These are phyloP conservation scores for Yamadazyma dendronema DNA, from an alignment of 1,139 yeast species.

Conservation along the genomic window DNA sequence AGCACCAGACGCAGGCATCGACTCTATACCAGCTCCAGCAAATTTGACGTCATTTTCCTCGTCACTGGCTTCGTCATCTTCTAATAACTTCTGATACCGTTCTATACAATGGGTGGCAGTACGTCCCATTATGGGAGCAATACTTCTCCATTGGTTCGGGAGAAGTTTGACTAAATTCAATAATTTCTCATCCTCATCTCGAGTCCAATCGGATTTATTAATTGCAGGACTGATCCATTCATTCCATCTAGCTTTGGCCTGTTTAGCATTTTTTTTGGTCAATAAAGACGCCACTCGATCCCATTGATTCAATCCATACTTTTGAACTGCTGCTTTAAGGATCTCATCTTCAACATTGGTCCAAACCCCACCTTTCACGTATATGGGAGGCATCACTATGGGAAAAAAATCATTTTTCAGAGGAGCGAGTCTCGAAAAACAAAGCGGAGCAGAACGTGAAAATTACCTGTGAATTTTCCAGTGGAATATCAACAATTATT, in stretches of 20 bases:
- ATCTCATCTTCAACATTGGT: slow-evolving; percentile 89
- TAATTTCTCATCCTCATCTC: slow-evolving; percentile 74
- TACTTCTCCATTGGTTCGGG: slow-evolving; percentile 95
- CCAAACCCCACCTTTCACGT: slow-evolving; percentile 90
- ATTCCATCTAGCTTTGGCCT: slow-evolving; percentile 90
- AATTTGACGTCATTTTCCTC: slow-evolving; percentile 34
- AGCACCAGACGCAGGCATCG: slow-evolving; percentile 40
- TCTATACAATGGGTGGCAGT: slow-evolving; percentile 91
- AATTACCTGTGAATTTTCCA: slow-evolving; percentile 4
- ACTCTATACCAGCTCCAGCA: slow-evolving; percentile 57
- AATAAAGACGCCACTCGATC: slow-evolving; percentile 84
- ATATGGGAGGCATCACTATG: slow-evolving; percentile 60
- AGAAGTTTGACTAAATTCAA: slow-evolving; percentile 63
- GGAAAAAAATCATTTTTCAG: neutral
- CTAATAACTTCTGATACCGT: slow-evolving; percentile 75
- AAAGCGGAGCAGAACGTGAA: neutral
- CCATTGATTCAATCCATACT: slow-evolving; percentile 95
- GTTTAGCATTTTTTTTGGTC: slow-evolving; percentile 84
- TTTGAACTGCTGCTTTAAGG: slow-evolving; percentile 84
- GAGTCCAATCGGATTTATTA: slow-evolving; percentile 64
- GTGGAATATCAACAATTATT: neutral
- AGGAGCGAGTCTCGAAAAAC: too few relatives aligned
- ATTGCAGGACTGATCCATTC: slow-evolving; percentile 83
- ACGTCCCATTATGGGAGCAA: slow-evolving; percentile 75
- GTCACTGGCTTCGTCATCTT: slow-evolving; percentile 25